These are phyloP conservation scores for Bodo saltans DNA, from an alignment of 78 protist genomes.

Conservation along the genomic window DNA sequence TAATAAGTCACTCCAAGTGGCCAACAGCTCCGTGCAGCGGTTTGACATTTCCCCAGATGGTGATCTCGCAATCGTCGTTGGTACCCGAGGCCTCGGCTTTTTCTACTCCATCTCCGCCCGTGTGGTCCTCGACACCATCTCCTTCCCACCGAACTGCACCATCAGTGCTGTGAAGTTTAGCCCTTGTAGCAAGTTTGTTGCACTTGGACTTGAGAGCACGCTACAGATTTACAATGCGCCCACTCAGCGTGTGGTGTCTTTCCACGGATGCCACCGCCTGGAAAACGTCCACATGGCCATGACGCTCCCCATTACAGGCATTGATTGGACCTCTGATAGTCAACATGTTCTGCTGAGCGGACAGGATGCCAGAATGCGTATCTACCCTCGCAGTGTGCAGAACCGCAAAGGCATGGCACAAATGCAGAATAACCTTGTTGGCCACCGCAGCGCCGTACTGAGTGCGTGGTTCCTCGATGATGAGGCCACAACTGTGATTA, in stretches of 20 bases:
- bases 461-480: neutral
- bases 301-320: conserved; percentile 12
- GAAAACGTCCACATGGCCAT: conserved; percentile 8
- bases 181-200: conserved; percentile 51
- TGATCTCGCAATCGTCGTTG: neutral
- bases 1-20: neutral
- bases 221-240: neutral
- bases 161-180: conserved; percentile 36
- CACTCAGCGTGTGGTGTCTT: neutral
- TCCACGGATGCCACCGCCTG: neutral
- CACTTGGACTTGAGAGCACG: neutral
- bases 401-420: conserved; percentile 4
- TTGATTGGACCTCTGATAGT: conserved; percentile 50
- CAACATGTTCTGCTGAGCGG: neutral
- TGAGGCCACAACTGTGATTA: neutral
- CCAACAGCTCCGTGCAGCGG: neutral
- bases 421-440: neutral
- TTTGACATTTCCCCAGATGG: neutral
- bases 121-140: conserved; percentile 39
- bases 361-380: conserved; percentile 32
- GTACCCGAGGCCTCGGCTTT: conserved; percentile 40
- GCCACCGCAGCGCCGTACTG: conserved; percentile 36
- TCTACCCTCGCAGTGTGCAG: conserved; percentile 31
- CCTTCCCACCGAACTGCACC: conserved; percentile 27
- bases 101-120: conserved; percentile 29